Base-by-base conservation (phyloP, 345 rosid genomes). In the Chamaenerion angustifolium region DNA sequence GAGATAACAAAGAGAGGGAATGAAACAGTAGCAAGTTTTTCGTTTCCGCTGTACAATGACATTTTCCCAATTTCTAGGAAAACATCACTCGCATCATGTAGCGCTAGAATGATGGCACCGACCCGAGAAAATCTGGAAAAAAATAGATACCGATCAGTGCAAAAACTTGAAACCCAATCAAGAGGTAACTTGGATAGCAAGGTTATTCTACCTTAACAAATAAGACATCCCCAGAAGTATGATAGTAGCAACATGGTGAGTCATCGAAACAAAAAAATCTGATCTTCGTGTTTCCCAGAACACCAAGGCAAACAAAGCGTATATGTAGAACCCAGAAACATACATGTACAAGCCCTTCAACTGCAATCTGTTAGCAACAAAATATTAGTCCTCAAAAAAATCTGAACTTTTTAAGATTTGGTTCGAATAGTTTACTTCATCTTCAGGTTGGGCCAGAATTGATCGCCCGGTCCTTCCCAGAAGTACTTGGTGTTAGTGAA, bases 231-330 rank as follows among this genome's bases (percentile, higher is more conserved):
- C 67, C 19, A 80, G 61, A 50, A 85, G 97, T 51, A 61, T 43
- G 13, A 76, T 56, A 16, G 78, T 69, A 10, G 77, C 71, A 11
- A 89, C 51, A 56, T 85, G 94, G 73, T 85, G 95, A 52, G 64
- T 68, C 95, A 85, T 82, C 44, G 94, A 78, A 52, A 82, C 77
- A 16, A 56, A 56, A 56, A 82, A 80, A 66, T 82, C 94, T 3
- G 77, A 73, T 48, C 90, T 81, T 62, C 83, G 77, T 0, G 94
- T 85, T 61, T 89, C 97, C 97, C 94, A 89, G 43, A 85, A 81
- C 7, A 82, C 40, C 72, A 89, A 56, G 64, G 97, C 90, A 52
- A 82, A 80, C 48, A 80, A 62, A 10, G 89, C 80, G 60, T 85
- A 89, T 25, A 76, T 62, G 51, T 82, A 89, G 71, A 89, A 89